phyloP scores from a whole-genome alignment of 352 stramenopile genomes.

The Phytophthora litchii region DNA sequence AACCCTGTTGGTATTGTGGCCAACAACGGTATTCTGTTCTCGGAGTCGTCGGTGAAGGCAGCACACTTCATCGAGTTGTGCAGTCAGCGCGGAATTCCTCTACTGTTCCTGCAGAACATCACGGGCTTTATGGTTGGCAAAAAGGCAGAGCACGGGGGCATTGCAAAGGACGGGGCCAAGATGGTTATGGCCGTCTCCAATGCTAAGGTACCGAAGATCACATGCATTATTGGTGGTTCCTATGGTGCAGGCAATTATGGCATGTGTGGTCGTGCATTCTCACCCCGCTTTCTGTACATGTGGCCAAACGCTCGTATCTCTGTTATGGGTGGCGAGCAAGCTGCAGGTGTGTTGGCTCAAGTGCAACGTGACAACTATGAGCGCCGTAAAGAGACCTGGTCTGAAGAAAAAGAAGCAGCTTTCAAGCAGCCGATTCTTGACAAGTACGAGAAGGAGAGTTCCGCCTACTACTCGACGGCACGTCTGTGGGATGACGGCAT shows the following conservation, averaged over 20 bases:
- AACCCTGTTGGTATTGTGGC: slow-evolving; percentile 96
- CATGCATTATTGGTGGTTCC: slow-evolving; percentile 95
- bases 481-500: slow-evolving; percentile 99
- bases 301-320: slow-evolving; percentile 97
- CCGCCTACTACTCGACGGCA: slow-evolving; percentile 95
- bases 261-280: slow-evolving; percentile 98
- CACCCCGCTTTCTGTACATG: slow-evolving; percentile 97
- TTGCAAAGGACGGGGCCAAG: slow-evolving; percentile 97
- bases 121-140: slow-evolving; percentile 98
- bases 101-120: slow-evolving; percentile 99
- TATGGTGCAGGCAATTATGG: slow-evolving; percentile 98
- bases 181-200: slow-evolving; percentile 96
- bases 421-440: slow-evolving; percentile 97
- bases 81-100: slow-evolving; percentile 94
- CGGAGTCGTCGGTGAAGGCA: slow-evolving; percentile 92
- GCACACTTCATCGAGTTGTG: slow-evolving; percentile 99
- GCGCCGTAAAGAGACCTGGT: slow-evolving; percentile 70
- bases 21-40: slow-evolving; percentile 98
- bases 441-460: slow-evolving; percentile 96
- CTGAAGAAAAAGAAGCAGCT: slow-evolving; percentile 80
- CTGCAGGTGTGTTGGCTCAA: slow-evolving; percentile 95
- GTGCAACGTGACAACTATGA: slow-evolving; percentile 92
- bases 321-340: slow-evolving; percentile 98
- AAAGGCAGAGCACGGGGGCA: slow-evolving; percentile 97
- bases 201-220: slow-evolving; percentile 97